A percentile compares a stretch with the other conserved stretches of the same genome.
Conservation (phyloP, 2,329 filamentous ascomycete species). For the Didymella keratinophila region DNA sequence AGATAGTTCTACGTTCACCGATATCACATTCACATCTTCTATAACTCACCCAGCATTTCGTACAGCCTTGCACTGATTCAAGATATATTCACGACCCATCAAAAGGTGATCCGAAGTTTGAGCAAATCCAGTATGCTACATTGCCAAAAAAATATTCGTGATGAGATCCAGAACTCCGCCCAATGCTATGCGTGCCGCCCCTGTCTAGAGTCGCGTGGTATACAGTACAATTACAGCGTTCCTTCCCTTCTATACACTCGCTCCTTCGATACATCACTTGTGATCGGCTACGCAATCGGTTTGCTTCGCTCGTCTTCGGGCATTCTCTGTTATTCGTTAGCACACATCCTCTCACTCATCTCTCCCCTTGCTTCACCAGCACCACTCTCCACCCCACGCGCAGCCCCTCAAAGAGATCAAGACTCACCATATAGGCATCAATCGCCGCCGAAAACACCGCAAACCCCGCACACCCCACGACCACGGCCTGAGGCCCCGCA, state of each 20-base stretch:
- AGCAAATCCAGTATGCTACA: conserved; percentile 2
- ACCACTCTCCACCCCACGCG: too few relatives aligned
- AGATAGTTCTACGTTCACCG: background rate
- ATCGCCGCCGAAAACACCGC: conserved; percentile 92
- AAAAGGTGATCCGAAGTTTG: background rate
- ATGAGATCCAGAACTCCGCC: conserved; percentile 29
- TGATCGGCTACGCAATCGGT: conserved; percentile 44
- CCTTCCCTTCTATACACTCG: background rate
- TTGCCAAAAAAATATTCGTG: conserved; percentile 7
- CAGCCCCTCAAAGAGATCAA: too few relatives aligned
- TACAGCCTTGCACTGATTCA: background rate
- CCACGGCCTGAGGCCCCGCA: conserved; percentile 87
- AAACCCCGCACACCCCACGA: conserved; percentile 89
- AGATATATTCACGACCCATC: background rate
- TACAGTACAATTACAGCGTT: conserved; percentile 28
- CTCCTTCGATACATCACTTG: background rate
- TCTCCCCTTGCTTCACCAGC: too few relatives aligned
- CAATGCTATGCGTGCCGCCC: conserved; percentile 29
- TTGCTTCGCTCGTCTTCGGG: conserved; percentile 52
- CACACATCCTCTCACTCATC: too few relatives aligned
- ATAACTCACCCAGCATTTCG: background rate
- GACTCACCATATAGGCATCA: conserved; percentile 78
- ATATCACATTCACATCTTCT: background rate
- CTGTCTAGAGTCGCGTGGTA: conserved; percentile 14
- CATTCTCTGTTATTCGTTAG: conserved; percentile 41